Percentiles rank a stretch among this genome's conserved stretches.
These are phyloP conservation scores for Malus hybrid DNA, from an alignment of 331 rosid genomes.

Conservation along the genomic window DNA sequence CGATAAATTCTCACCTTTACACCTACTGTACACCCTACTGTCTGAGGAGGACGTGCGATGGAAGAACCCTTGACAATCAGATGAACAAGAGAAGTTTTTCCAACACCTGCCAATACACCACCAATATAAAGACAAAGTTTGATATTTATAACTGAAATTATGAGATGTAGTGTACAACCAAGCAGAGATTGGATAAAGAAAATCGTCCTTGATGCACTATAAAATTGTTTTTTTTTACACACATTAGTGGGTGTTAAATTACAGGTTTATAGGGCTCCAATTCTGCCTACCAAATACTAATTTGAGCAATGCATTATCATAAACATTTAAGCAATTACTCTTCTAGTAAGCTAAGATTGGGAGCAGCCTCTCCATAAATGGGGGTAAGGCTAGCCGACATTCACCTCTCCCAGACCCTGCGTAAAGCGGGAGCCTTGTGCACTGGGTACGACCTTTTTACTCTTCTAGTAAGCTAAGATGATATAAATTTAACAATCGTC, in stretches of 20 bases:
- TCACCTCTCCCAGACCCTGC: too few relatives aligned
- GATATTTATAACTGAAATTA: neutral
- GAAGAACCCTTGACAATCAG: slow-evolving; percentile 79
- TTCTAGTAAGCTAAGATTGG: neutral
- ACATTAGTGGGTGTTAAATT: neutral
- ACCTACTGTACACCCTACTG: slow-evolving; percentile 88
- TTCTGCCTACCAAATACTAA: neutral
- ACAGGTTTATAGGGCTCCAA: neutral
- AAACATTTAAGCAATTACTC: neutral
- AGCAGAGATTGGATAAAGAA: neutral
- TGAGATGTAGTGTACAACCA: neutral
- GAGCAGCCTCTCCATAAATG: too few relatives aligned
- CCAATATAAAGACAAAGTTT: slow-evolving; percentile 2
- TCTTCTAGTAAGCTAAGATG: neutral
- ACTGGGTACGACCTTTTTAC: too few relatives aligned
- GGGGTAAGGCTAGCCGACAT: too few relatives aligned
- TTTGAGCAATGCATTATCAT: neutral
- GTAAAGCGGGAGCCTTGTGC: too few relatives aligned
- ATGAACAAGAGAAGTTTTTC: slow-evolving; percentile 88
- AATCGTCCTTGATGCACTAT: neutral
- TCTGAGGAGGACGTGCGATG: slow-evolving; percentile 56
- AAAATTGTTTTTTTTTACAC: neutral
- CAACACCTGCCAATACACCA: slow-evolving; percentile 57
- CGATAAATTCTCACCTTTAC: slow-evolving; percentile 51
- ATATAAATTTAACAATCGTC: neutral